Evolutionary conservation across 176 grass and related monocot species (phyloP).

Genomic region (Ampelocalamus luodianensis): DNA sequence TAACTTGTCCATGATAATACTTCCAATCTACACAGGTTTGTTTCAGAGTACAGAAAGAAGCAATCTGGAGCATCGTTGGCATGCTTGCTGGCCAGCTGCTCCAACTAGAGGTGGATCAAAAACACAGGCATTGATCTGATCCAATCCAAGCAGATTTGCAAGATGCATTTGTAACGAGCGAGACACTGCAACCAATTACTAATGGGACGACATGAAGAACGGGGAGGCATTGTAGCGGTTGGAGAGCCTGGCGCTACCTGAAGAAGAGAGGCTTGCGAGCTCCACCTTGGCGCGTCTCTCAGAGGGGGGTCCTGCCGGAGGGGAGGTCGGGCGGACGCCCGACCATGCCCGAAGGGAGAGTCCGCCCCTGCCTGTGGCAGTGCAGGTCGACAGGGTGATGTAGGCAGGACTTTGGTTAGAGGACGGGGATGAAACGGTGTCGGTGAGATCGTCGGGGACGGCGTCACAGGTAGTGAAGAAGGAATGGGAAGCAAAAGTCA

Average conservation of each 20-base stretch:
- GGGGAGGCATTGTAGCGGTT: not conserved
- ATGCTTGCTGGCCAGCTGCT: not conserved
- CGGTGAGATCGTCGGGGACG: too few species aligned
- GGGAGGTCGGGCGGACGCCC: too few species aligned
- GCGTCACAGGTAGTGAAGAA: too few species aligned
- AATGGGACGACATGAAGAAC: not conserved
- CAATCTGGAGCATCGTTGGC: not conserved
- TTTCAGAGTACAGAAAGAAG: not conserved
- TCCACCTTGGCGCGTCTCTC: too few species aligned
- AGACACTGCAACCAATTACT: not conserved
- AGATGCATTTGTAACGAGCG: not conserved
- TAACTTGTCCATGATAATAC: not conserved
- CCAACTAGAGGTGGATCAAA: not conserved
- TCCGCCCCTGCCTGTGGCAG: too few species aligned
- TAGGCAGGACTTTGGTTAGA: too few species aligned
- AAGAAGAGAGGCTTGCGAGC: too few species aligned
- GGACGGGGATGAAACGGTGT: too few species aligned
- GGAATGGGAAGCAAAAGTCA: too few species aligned
- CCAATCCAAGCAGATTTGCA: not conserved
- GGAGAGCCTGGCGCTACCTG: not conserved
- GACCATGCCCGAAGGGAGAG: too few species aligned
- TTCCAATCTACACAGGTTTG: not conserved
- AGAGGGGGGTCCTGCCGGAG: too few species aligned
- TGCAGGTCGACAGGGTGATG: too few species aligned
- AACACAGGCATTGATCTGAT: not conserved